A percentile compares a stretch with the other conserved stretches of the same genome.
phyloP scores from a whole-genome alignment of 2,329 filamentous ascomycete genomes.

The Stromatinia cepivora region DNA sequence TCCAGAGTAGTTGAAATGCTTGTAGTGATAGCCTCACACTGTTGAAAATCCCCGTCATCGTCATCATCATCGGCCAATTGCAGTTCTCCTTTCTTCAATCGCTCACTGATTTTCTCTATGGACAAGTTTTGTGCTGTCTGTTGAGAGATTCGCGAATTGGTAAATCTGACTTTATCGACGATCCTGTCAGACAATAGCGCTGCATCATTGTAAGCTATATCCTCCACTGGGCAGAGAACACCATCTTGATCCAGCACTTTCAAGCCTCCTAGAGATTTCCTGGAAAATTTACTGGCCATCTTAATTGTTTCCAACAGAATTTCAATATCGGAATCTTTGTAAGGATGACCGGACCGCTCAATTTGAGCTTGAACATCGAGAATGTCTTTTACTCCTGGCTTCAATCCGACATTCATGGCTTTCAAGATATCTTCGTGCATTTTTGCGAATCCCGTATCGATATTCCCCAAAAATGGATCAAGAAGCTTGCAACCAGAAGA shows the following conservation, averaged over 20 bases:
- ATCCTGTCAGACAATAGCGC: constrained; percentile 3
- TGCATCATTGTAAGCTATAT: constrained; percentile 32
- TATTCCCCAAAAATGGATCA: constrained; percentile 33
- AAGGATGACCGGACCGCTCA: constrained; percentile 25
- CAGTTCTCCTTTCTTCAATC: constrained; percentile 30
- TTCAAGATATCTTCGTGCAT: constrained; percentile 29
- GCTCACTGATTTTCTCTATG: constrained; percentile 32
- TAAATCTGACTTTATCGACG: constrained; percentile 27
- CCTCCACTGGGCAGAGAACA: constrained; percentile 28
- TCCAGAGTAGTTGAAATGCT: constrained; percentile 41
- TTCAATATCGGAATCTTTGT: constrained; percentile 30
- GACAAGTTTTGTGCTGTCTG: constrained; percentile 24
- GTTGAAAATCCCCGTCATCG: constrained; percentile 41
- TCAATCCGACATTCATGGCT: constrained; percentile 30
- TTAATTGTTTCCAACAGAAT: constrained; percentile 36
- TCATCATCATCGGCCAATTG: constrained; percentile 33
- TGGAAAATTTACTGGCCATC: constrained; percentile 27
- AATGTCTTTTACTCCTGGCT: constrained; percentile 31
- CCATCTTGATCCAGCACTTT: constrained; percentile 32
- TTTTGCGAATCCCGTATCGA: constrained; percentile 32
- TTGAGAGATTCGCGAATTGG: constrained; percentile 32
- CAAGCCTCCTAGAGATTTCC: constrained; percentile 23
- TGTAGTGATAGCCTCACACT: constrained; percentile 38
- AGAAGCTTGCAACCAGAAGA: constrained; percentile 27
- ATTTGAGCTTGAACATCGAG: constrained; percentile 31